phyloP scores from a whole-genome alignment of 2,329 filamentous ascomycete genomes.

The Paradendryphiella salina region DNA sequence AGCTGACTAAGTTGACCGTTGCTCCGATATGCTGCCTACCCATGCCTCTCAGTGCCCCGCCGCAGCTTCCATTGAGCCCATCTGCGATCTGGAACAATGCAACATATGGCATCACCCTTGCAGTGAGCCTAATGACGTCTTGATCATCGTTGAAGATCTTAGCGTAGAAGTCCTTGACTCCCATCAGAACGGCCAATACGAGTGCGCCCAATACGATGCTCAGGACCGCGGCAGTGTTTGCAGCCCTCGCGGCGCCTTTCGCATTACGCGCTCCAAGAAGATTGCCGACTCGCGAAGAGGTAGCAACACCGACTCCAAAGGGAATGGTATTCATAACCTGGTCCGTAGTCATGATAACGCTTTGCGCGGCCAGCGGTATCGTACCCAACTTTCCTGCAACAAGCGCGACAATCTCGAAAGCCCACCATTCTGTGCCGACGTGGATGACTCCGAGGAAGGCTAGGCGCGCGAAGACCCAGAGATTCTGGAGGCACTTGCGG shows the following conservation, averaged over 20 bases:
- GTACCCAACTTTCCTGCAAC: conserved; percentile 80
- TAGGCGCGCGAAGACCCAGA: conserved; percentile 71
- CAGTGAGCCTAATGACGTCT: conserved; percentile 71
- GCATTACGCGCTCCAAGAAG: conserved; percentile 71
- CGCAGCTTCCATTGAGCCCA: conserved; percentile 82
- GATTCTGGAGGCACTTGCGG: conserved; percentile 65
- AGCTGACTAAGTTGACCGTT: conserved; percentile 77
- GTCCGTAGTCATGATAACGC: conserved; percentile 87
- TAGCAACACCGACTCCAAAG: conserved; percentile 82
- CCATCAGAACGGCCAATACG: conserved; percentile 71
- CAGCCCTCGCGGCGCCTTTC: conserved; percentile 68
- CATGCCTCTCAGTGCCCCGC: conserved; percentile 80
- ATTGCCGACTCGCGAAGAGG: conserved; percentile 77
- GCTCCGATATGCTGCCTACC: conserved; percentile 84
- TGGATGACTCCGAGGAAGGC: conserved; percentile 77
- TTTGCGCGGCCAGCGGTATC: conserved; percentile 76
- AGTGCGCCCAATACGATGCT: conserved; percentile 69
- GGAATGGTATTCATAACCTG: conserved; percentile 84
- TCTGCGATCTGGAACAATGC: conserved; percentile 90
- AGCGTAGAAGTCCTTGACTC: conserved; percentile 71
- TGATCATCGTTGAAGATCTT: conserved; percentile 80
- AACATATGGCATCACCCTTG: conserved; percentile 79
- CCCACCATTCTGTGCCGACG: conserved; percentile 93
- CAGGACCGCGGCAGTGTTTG: conserved; percentile 74
- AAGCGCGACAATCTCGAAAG: conserved; percentile 86